Conservation (phyloP, 2,329 filamentous ascomycete genomes). For the Fusarium marasasianum region DNA sequence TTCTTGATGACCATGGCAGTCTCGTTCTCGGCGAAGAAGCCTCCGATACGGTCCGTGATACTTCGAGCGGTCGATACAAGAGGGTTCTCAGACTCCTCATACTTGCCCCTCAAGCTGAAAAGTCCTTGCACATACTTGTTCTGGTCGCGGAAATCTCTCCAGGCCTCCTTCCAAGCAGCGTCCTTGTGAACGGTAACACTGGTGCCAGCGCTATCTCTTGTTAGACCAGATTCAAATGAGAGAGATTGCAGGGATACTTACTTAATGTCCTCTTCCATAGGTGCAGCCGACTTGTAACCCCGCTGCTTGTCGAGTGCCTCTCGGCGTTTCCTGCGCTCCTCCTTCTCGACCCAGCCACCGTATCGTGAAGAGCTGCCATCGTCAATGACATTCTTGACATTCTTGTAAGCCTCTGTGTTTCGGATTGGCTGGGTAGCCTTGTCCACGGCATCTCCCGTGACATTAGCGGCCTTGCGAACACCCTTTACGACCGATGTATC, state of each 20-base stretch:
- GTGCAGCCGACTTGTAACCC: conserved; percentile 60
- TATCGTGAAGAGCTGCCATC: conserved; percentile 96
- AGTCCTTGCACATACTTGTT: conserved; percentile 89
- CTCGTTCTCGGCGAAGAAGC: conserved; percentile 99
- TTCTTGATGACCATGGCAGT: conserved; percentile 98
- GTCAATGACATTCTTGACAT: conserved; percentile 94
- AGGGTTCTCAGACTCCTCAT: conserved; percentile 97
- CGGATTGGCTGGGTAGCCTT: conserved; percentile 95
- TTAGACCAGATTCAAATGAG: conserved; percentile 41
- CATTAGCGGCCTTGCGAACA: conserved; percentile 84
- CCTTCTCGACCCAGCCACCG: conserved; percentile 96
- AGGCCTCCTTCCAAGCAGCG: conserved; percentile 97
- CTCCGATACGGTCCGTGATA: conserved; percentile 90
- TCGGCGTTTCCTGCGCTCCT: conserved; percentile 84
- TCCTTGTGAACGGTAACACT: conserved; percentile 97
- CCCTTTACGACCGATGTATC: conserved; percentile 94
- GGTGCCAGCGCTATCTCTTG: conserved; percentile 78
- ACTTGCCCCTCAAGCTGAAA: conserved; percentile 85
- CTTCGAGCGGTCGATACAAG: conserved; percentile 91
- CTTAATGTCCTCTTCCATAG: conserved; percentile 86
- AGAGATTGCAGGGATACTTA: conserved; percentile 61
- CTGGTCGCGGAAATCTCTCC: conserved; percentile 92
- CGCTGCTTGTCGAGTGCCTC: conserved; percentile 75
- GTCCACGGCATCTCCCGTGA: conserved; percentile 86
- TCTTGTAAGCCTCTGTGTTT: conserved; percentile 93